Evolutionary conservation across 164 flowering plant genomes (phyloP), one percentile per base, ranked within the genome.

Genomic region (Kingdonia uniflora): DNA sequence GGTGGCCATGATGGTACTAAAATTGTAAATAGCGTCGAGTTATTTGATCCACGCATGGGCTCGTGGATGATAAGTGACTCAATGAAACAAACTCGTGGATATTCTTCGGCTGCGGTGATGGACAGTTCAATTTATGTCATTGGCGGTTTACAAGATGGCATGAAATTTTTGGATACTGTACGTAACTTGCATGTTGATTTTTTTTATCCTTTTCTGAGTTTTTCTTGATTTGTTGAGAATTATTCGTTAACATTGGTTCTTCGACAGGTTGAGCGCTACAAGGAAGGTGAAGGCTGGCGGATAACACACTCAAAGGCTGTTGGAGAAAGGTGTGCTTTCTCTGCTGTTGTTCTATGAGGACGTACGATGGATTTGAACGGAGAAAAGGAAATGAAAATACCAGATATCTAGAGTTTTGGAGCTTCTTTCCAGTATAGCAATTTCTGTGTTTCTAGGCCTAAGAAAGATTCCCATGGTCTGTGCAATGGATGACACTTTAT

Each of bases 1-100:
- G 99, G 95, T 23, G 99, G 99, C 20, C 83, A 67, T 68, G 87
- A 88, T 77, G 97, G 95, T 49, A 63, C 12, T 43, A 3, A 56
- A 43, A 84, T 82, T 82, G 73, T 78, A 37, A 42, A 76, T 15
- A 82, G 72, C 52, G 74, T 80, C 1, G 99, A 92, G 73, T 61
- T 84, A 42, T 92, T 60, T 61, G 99, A 92, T 65, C 95, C 99
- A 54, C 91, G 97, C 20, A 48, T 53, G 24, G 81, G 71, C 35
- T 43, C 68, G 40, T 92, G 99, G 99, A 71, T 69, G 63, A 16
- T 2, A 16, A 78, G 74, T 8, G 87, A 81, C 2, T 67, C 84
- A 22, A 77, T 92, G 95, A 74, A 80, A 20, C 46, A 69, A 16
- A 15, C 69, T 2, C 73, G 97, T 65, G 99, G 95, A 42, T 88